phyloP scores from a whole-genome alignment of 805 yeast genomes.

The Barnettozyma populi region DNA sequence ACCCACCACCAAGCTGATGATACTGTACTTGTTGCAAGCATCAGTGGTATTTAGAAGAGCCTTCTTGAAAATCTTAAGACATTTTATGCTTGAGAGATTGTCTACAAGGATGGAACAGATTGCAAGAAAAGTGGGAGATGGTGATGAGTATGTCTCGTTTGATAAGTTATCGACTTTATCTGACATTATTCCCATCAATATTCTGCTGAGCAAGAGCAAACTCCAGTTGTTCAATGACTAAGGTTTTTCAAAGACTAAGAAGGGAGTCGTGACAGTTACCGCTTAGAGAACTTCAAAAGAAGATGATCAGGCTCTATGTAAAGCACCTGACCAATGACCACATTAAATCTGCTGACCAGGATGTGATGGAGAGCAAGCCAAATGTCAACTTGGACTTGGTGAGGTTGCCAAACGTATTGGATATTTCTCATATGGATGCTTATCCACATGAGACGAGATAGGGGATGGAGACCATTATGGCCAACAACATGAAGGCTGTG shows the following conservation, averaged over 20 bases:
- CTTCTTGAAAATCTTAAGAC: conserved; percentile 66
- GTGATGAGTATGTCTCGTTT: conserved; percentile 62
- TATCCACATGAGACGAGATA: conserved; percentile 66
- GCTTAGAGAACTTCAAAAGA: conserved; percentile 86
- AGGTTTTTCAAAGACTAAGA: conserved; percentile 63
- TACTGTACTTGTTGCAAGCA: conserved; percentile 73
- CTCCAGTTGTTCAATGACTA: conserved; percentile 61
- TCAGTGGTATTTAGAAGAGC: conserved; percentile 89
- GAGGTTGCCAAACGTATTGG: conserved; percentile 60
- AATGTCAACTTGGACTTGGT: conserved; percentile 57
- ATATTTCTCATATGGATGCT: conserved; percentile 89
- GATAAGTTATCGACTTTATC: conserved; percentile 61
- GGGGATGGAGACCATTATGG: conserved; percentile 77
- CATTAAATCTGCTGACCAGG: conserved; percentile 63
- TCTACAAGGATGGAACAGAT: conserved; percentile 65
- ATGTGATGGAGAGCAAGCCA: conserved; percentile 76
- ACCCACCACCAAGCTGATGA: conserved; percentile 77
- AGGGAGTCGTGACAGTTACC: conserved; percentile 71
- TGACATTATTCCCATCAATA: conserved; percentile 68
- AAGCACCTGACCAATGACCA: conserved; percentile 57
- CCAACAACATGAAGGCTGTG: conserved; percentile 57
- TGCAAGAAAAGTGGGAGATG: conserved; percentile 59
- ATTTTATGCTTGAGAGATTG: conserved; percentile 66
- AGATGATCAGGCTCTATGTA: conserved; percentile 55
- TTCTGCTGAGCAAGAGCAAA: conserved; percentile 73